These are phyloP conservation scores for Scheffersomyces stambukii DNA, from an alignment of 1,139 yeast species.

Conservation along the genomic window DNA sequence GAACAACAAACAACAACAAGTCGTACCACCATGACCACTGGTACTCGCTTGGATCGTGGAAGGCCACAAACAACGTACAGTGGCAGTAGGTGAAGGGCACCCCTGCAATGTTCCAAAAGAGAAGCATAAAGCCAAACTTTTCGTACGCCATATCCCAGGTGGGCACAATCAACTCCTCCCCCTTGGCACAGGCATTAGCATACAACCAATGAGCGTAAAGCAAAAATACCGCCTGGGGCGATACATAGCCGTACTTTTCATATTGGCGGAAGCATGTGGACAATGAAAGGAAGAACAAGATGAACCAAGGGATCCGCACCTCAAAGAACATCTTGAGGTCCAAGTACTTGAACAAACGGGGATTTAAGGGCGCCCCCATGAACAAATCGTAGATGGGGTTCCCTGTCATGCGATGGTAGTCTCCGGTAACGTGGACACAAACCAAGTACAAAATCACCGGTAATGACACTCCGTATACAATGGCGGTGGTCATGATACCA, in stretches of 20 bases:
- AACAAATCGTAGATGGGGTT: constrained; percentile 85
- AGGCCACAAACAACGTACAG: constrained; percentile 76
- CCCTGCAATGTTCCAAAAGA: constrained; percentile 98
- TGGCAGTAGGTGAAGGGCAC: constrained; percentile 98
- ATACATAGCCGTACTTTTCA: constrained; percentile 73
- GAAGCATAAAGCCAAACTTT: constrained; percentile 95
- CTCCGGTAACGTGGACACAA: constrained; percentile 63
- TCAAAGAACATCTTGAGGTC: constrained; percentile 97
- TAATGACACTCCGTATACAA: constrained; percentile 66
- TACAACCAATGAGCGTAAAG: constrained; percentile 88
- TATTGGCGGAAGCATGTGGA: constrained; percentile 75
- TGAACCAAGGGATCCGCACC: constrained; percentile 96
- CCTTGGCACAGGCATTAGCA: constrained; percentile 96
- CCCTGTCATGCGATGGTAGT: constrained; percentile 88
- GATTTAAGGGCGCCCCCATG: constrained; percentile 97
- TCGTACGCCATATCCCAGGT: constrained; percentile 99
- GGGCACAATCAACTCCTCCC: constrained; percentile 95
- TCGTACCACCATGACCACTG: constrained; percentile 63
- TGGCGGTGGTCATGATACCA: constrained; percentile 88
- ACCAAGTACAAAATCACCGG: constrained; percentile 60
- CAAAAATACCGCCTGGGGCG: constrained; percentile 72
- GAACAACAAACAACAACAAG: constrained; percentile 48
- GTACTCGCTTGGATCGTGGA: constrained; percentile 82
- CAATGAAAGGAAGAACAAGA: constrained; percentile 71
- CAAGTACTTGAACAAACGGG: constrained; percentile 79